Evolutionary conservation across 768 basidiomycete genomes (phyloP), one percentile per base, ranked within the genome.

Genomic region (Kwoniella mangroviensis): DNA sequence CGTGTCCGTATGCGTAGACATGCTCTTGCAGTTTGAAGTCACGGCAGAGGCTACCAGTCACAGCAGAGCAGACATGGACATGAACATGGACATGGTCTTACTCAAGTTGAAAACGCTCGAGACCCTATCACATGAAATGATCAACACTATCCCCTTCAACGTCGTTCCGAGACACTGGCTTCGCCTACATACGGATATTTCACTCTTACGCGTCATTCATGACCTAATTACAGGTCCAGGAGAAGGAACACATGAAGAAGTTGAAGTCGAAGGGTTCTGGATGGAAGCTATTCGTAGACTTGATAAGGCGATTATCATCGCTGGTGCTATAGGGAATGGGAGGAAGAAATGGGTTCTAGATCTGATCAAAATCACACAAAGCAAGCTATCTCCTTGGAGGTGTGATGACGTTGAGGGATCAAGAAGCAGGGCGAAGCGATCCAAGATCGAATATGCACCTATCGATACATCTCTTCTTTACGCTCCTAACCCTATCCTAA

Each of bases 281-380:
- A 85, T 55, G 85, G 87, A 75, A 1, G 64, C 77, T 24, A 87
- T 98, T 49, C 84, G 85, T 5, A 83, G 86, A 15, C 84, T 98
- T 26, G 97, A 99, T 79, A 86, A 86, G 73, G 90, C 90, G 1
- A 89, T 98, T 72, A 89, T 98, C 71, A 86, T 95, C 60, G 90
- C 93, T 15, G 94, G 94, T 1, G 88, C 90, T 2, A 86, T 89
- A 24, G 92, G 91, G 2, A 82, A 86, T 19, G 84, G 85, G 13
- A 85, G 90, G 53, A 83, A 88, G 49, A 88, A 91, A 40, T 75
- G 90, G 55, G 86, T 93, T n/a, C 85, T 88, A 54, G 84, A 85
- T 28, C 80, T 92, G 52, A 92, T 98, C 71, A 75, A 75, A 40
- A 71, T 77, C 22, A 86, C 93, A 19, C 95, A 97, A 74, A 57